Conservation (phyloP, 2,329 filamentous ascomycete genomes). For the Pseudonectria buxi region DNA sequence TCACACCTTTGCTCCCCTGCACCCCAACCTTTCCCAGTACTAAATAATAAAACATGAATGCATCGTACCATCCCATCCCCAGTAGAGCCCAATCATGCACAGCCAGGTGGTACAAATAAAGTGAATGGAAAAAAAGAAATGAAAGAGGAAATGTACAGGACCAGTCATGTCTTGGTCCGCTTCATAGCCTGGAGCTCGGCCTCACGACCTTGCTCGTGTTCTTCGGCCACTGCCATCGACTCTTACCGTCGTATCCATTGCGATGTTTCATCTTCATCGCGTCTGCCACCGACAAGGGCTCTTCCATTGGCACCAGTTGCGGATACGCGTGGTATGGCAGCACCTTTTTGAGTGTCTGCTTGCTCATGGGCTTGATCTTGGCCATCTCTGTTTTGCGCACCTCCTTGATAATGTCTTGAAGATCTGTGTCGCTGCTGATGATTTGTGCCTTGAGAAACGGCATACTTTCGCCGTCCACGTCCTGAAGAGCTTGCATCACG, state of each 20-base stretch:
- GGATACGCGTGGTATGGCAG: conserved; percentile 32
- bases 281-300: conserved; percentile 30
- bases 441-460: conserved; percentile 82
- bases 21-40: too few relatives aligned
- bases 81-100: too few relatives aligned
- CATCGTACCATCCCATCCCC: too few relatives aligned
- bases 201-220: conserved; percentile 16
- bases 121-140: not conserved
- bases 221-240: conserved; percentile 19
- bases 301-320: conserved; percentile 28
- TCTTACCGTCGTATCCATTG: conserved; percentile 16
- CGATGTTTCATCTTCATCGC: conserved; percentile 20
- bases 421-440: conserved; percentile 62
- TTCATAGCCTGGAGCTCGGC: conserved; percentile 21
- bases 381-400: conserved; percentile 33
- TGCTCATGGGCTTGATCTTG: conserved; percentile 20
- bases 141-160: conserved; percentile 8
- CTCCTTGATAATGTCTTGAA: conserved; percentile 64
- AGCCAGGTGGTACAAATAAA: too few relatives aligned
- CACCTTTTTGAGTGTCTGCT: conserved; percentile 22
- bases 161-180: not conserved
- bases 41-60: too few relatives aligned
- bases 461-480: conserved; percentile 38
- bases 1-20: too few relatives aligned
- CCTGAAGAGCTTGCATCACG: conserved; percentile 69